phyloP scores from a whole-genome alignment of 2,329 filamentous ascomycete genomes.

The Trichoderma polysporum region DNA sequence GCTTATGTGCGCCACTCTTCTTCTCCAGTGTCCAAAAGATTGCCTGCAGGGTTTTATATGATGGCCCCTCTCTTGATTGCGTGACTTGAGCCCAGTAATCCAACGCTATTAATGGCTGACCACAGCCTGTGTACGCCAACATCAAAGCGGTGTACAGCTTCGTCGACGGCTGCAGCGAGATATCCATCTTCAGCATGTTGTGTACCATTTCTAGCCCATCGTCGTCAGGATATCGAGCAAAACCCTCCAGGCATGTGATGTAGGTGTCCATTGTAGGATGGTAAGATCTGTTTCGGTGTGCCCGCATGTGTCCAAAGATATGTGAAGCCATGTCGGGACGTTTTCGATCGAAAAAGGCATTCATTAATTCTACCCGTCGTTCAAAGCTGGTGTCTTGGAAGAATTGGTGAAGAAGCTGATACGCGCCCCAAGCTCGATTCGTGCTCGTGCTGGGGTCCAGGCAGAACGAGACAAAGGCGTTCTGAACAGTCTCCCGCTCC shows the following conservation, averaged over 20 bases:
- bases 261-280: slow-evolving; percentile 76
- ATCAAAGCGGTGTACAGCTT: slow-evolving; percentile 80
- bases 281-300: slow-evolving; percentile 60
- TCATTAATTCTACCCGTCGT: slow-evolving; percentile 72
- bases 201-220: slow-evolving; percentile 74
- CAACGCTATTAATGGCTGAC: slow-evolving; percentile 64
- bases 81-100: slow-evolving; percentile 83
- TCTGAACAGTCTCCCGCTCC: slow-evolving; percentile 66
- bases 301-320: slow-evolving; percentile 93
- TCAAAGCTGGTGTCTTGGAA: slow-evolving; percentile 65
- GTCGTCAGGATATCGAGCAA: slow-evolving; percentile 54
- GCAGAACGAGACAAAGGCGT: slow-evolving; percentile 67
- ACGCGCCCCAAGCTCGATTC: slow-evolving; percentile 62
- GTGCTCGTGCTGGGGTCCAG: slow-evolving; percentile 62
- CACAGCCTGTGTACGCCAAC: slow-evolving; percentile 75
- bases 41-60: slow-evolving; percentile 75
- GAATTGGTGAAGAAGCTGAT: slow-evolving; percentile 64
- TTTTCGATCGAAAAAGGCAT: slow-evolving; percentile 72
- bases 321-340: slow-evolving; percentile 82
- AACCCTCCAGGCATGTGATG: slow-evolving; percentile 71
- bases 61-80: slow-evolving; percentile 81
- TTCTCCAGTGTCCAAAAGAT: slow-evolving; percentile 77
- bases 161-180: slow-evolving; percentile 74
- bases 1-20: slow-evolving; percentile 55
- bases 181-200: slow-evolving; percentile 93